Evolutionary conservation across 306 rosid genomes (phyloP).

Genomic region (Lablab purpureus): DNA sequence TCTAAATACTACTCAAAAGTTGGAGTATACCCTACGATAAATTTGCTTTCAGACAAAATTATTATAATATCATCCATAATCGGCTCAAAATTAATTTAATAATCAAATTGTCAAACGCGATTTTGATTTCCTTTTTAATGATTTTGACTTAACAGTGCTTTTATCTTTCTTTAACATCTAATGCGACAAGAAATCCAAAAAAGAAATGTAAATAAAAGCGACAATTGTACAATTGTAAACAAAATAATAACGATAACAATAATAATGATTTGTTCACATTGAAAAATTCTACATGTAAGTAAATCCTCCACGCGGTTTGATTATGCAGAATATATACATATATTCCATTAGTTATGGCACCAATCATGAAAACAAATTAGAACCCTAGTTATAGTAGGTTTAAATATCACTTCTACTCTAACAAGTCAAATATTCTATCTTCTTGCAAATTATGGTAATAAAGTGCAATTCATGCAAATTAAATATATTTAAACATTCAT

Average conservation of each 20-base stretch:
- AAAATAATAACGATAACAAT: not conserved
- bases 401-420: not conserved
- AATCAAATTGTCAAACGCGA: not conserved
- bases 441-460: not conserved
- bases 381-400: not conserved
- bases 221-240: not conserved
- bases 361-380: conserved; percentile 2
- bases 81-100: not conserved
- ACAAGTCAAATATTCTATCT: conserved; percentile 28
- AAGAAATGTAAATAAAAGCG: not conserved
- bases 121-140: not conserved
- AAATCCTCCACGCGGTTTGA: not conserved
- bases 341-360: conserved; percentile 25
- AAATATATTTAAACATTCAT: no score
- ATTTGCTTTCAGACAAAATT: not conserved
- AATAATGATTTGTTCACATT: not conserved
- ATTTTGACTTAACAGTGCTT: conserved; percentile 10
- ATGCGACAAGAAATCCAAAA: not conserved
- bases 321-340: not conserved
- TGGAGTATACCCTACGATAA: no score
- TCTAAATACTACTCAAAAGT: not conserved
- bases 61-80: not conserved
- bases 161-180: not conserved
- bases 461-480: not conserved
- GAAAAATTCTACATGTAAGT: not conserved